Evolutionary conservation across 108 stramenopile species (phyloP), one percentile per base, ranked within the genome.

Genomic region (Fragilaria crotonensis): DNA sequence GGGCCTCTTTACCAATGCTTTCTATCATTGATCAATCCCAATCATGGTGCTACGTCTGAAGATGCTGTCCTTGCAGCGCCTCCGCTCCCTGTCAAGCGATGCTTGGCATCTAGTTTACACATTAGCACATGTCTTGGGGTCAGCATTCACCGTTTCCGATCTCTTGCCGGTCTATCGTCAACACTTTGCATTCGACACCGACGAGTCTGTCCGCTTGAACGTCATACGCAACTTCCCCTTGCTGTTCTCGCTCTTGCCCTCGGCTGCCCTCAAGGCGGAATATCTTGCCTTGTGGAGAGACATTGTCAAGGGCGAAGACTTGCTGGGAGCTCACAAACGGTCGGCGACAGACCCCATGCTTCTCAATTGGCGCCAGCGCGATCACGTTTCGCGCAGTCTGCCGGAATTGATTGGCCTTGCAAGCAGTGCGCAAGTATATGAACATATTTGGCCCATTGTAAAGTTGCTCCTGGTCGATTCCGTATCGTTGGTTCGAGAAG

Each of bases 341-440:
- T 85, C 79, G 63, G 89, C 89, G 0, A 79, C 75, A 19, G 85
- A 87, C 57, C 86, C 89, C 25, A 67, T 83, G 28, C 78, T 87
- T 11, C 76, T 96, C 63, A 96, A 98, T 60, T 98, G 97, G 97
- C 68, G 97, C 45, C 85, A 95, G 57, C 70, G 97, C 44, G 84
- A 96, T 51, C 75, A 79, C 49, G 84, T 98, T 3, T 95, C 95
- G 17, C 57, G 75, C 32, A 84, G 86, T 59, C 59, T 98, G 23
- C 90, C 95, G 0, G 81, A 87, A 52, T 49, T 94, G 45, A 78
- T 91, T 51, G 66, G 62, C 0, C 63, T 93, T 55, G 80, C 75
- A 44, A 67, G 70, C 41, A 70, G 81, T 4, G 53, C 46, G 25
- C 65, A 76, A 44, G 79, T 80, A 21, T 69, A 75, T 25, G 76